Percentiles rank a stretch among this genome's conserved stretches.
phyloP scores from a whole-genome alignment of 2,329 filamentous ascomycete genomes.

The Pseudonectria buxi region DNA sequence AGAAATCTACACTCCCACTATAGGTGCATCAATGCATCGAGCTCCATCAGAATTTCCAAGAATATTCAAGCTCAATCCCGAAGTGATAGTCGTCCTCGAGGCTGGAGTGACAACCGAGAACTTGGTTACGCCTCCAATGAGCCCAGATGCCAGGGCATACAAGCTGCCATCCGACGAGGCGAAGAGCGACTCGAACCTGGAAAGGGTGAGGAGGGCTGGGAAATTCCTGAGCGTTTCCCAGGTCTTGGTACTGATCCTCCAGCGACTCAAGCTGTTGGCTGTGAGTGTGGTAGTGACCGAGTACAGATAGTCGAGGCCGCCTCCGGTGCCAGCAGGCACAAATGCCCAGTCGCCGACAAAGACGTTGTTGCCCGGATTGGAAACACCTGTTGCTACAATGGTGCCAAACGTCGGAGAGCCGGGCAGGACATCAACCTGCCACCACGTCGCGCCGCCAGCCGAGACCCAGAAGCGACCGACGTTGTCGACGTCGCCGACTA shows the following conservation, averaged over 20 bases:
- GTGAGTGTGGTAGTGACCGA: slow-evolving; percentile 2
- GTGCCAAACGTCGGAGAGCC: slow-evolving; percentile 4
- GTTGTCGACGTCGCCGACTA: slow-evolving; percentile 12
- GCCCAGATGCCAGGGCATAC: no score
- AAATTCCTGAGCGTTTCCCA: slow-evolving; percentile 3
- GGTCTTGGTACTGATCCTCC: not conserved
- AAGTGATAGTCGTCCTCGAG: no score
- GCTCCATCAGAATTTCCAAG: no score
- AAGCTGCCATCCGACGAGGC: no score
- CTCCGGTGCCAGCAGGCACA: slow-evolving; percentile 7
- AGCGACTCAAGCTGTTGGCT: slow-evolving; percentile 11
- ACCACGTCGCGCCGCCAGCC: slow-evolving; percentile 5
- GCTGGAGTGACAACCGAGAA: no score
- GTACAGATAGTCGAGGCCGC: slow-evolving; percentile 12
- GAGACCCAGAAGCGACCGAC: slow-evolving; percentile 10
- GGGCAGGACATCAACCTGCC: slow-evolving; percentile 6
- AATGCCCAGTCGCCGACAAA: slow-evolving; percentile 11
- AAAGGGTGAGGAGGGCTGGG: no score
- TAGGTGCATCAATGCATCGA: no score
- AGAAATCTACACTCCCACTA: no score
- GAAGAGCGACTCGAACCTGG: not conserved
- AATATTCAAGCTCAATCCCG: no score
- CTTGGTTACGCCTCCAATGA: no score
- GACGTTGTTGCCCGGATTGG: not conserved
- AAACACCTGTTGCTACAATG: not conserved